Conservation (phyloP, 1,139 yeast genomes). For the Komagataea norvegica region DNA sequence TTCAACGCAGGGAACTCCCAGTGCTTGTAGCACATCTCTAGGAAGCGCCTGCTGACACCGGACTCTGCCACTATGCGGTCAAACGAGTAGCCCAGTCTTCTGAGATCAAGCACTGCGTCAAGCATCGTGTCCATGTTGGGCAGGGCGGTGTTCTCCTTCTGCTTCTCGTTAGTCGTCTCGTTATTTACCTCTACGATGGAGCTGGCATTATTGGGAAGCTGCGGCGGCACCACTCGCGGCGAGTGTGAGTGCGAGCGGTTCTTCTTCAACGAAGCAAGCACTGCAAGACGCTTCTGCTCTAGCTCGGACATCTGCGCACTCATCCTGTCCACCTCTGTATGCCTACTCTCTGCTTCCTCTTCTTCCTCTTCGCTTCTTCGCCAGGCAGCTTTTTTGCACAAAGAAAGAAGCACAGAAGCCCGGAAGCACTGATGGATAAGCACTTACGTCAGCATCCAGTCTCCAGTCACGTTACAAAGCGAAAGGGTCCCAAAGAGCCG, state of each 20-base stretch:
- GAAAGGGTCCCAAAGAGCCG: too few relatives aligned
- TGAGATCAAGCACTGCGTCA: slow-evolving; percentile 21
- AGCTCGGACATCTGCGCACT: slow-evolving; percentile 12
- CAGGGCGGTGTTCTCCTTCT: not conserved
- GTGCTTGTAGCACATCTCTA: slow-evolving; percentile 15
- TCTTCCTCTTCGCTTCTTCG: too few relatives aligned
- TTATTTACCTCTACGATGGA: not conserved
- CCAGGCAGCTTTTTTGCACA: too few relatives aligned
- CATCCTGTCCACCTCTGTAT: too few relatives aligned
- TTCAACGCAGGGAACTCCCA: slow-evolving; percentile 21
- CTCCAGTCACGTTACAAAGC: too few relatives aligned
- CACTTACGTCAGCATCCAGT: too few relatives aligned
- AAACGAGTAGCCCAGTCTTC: slow-evolving; percentile 23
- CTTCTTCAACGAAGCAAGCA: slow-evolving; percentile 22
- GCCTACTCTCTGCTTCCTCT: too few relatives aligned
- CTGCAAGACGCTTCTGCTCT: slow-evolving; percentile 23
- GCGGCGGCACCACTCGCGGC: not conserved
- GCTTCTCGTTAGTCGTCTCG: not conserved
- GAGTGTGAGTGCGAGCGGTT: slow-evolving; percentile 8
- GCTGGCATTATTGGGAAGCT: not conserved
- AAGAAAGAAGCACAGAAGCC: too few relatives aligned
- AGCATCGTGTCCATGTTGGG: slow-evolving; percentile 6
- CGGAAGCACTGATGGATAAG: too few relatives aligned
- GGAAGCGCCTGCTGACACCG: slow-evolving; percentile 17
- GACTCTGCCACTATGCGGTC: slow-evolving; percentile 16